Percentiles rank a stretch among this genome's conserved stretches.
Evolutionary conservation across 177 flowering plant genomes (phyloP).

Genomic region (Vitis hybrid): DNA sequence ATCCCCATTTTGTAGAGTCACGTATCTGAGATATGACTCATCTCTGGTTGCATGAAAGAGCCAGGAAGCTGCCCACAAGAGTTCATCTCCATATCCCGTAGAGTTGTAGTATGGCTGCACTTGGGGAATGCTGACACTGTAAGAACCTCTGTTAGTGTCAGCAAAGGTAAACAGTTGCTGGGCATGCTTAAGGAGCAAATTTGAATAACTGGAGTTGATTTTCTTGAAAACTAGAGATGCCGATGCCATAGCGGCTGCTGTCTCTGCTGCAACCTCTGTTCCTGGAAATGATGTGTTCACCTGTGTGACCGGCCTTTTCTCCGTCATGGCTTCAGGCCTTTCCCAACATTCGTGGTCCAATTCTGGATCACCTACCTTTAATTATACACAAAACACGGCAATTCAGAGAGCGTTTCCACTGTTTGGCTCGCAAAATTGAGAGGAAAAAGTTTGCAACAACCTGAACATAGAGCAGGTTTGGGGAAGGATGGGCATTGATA

Average conservation of each 20-base stretch:
- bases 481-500: constrained; percentile 52
- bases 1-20: constrained; percentile 49
- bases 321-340: constrained; percentile 81
- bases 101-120: constrained; percentile 75
- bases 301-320: constrained; percentile 62
- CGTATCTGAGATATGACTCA: constrained; percentile 53
- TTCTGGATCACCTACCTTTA: constrained; percentile 79
- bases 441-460: neutral
- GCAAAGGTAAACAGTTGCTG: constrained; percentile 71
- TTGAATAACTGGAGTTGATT: constrained; percentile 51
- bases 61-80: constrained; percentile 92
- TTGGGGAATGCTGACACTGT: constrained; percentile 65
- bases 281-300: constrained; percentile 69
- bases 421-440: no score
- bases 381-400: neutral
- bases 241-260: constrained; percentile 90
- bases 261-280: constrained; percentile 92
- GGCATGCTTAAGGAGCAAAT: constrained; percentile 62
- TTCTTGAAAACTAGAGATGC: constrained; percentile 80
- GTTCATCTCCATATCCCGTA: constrained; percentile 80
- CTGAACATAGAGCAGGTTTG: constrained; percentile 46
- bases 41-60: constrained; percentile 78
- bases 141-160: constrained; percentile 54
- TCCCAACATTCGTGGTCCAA: constrained; percentile 88
- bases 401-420: no score